Base-by-base conservation (phyloP, 23 red algal genomes). In the Gracilaria domingensis region DNA sequence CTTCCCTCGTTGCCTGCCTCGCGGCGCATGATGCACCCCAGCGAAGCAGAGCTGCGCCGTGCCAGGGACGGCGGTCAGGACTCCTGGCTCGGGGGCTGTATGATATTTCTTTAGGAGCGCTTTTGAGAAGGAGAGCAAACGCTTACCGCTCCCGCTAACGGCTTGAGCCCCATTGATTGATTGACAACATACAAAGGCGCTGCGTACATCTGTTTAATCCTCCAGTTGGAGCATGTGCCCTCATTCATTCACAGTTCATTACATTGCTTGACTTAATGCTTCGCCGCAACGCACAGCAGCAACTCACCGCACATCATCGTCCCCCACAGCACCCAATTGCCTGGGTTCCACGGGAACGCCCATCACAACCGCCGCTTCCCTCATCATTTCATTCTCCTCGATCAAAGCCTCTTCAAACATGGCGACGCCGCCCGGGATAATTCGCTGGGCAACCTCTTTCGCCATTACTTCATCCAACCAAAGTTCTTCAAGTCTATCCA, bases 401-500 rank as follows among this genome's bases (percentile, higher is more conserved):
- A 74, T 28, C 24, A 93, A 35, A 18, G 24, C 74, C 64, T 93
- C 79, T 39, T 93, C 89, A 50, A 58, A 93, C 67, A 45, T 47
- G 13, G 66, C 61, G 20, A 78, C 62, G 39, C 69, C 79, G 24
- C 44, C 45, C 62, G 78, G 78, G 20, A 93, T 77, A 49, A 70
- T 50, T 73, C 50, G 12, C 40, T 58, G 58, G 20, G 58, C 80
- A 40, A 59, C 80, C 23, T 84, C 80, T 79, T 75, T 56, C 12
- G 37, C 7, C 32, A 93, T 29, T 12, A 93, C 67, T 36, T 69
- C 79, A 49, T 93, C 89, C 67, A 93, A 49, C 89, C 89, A 93
- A 35, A 93, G 78, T 54, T 93, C 89, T 32, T 93, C 89, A 20
- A 93, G n/a, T 9, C 89, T 65, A 32, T 93, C 89, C 28, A 64